Base-by-base conservation (phyloP, 2,329 filamentous ascomycete species). In the Fusarium sp. region DNA sequence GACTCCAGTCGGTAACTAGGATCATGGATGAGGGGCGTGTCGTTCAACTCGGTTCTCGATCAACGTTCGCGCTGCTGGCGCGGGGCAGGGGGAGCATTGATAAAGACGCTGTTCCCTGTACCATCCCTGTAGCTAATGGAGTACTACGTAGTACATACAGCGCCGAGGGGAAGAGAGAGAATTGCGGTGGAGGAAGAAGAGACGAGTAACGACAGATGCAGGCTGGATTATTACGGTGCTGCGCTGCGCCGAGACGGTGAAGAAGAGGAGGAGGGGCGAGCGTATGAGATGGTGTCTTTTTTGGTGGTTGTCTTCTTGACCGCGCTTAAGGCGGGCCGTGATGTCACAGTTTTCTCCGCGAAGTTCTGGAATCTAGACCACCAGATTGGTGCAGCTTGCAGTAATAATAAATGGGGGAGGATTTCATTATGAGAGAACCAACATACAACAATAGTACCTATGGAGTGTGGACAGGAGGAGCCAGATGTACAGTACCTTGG, bases 61-160 rank as follows among this genome's bases (percentile, higher is more conserved):
- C 68, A 69, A 72, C 47, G 62, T 72, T 66, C 40, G 66, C 65
- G 62, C 65, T 32, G 47, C 25, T 35, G 68, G 47, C 71, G 68
- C 71, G 71, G 71, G 71, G 64, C 57, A 32, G 37, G 66, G 45
- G 62, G 25, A 45, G 56, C 68, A 70, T 56, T 54, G 58, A 72
- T 72, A 72, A 74, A 75, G 37, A 66, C 30, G 47, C 57, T 70
- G 25, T 74, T 74, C 71, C 71, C 65, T 69, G 68, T 63, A 74
- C 50, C 22, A 75, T 74, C 72, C 72, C 66, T 74, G 71, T 50
- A 40, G n/a, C 69, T 47, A 17, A 66, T 71, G 68, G 68, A 72
- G 65, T 20, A 20, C 20, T 20, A 20, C 20, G 20, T 20, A 20
- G 20, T 47, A 63, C 52, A 59, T 47, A 63, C 52, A 59, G 40